phyloP scores from a whole-genome alignment of 2,329 filamentous ascomycete genomes.

The Epichloe gansuensis region DNA sequence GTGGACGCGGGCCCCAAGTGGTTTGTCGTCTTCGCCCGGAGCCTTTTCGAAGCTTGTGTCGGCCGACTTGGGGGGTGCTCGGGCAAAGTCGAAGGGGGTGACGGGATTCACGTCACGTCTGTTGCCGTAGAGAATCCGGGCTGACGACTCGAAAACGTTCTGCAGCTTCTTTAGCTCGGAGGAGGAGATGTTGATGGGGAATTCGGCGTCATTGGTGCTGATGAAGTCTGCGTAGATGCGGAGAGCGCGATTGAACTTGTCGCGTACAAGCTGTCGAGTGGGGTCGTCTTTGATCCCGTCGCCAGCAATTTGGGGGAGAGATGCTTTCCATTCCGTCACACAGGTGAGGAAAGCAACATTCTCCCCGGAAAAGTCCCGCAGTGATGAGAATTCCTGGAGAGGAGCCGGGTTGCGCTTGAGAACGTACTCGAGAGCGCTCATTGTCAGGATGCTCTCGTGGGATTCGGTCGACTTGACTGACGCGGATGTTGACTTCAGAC shows the following conservation, averaged over 20 bases:
- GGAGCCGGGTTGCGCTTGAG: constrained; percentile 45
- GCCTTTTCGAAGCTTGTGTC: neutral
- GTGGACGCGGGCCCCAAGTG: constrained; percentile 8
- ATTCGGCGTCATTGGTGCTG: constrained; percentile 44
- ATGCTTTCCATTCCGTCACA: constrained; percentile 42
- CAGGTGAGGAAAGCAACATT: constrained; percentile 54
- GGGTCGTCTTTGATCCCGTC: constrained; percentile 11
- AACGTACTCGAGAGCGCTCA: constrained; percentile 49
- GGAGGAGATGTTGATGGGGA: constrained; percentile 52
- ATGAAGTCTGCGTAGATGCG: constrained; percentile 50
- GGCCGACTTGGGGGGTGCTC: neutral
- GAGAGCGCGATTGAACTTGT: constrained; percentile 44
- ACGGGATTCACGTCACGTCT: constrained; percentile 22
- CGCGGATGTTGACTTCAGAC: constrained; percentile 21
- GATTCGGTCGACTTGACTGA: constrained; percentile 12
- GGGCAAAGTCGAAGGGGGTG: constrained; percentile 22
- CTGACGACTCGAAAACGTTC: constrained; percentile 39
- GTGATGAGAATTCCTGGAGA: constrained; percentile 50
- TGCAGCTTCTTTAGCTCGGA: constrained; percentile 37
- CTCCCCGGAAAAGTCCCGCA: constrained; percentile 56
- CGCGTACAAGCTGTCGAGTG: constrained; percentile 22
- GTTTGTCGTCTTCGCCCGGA: neutral
- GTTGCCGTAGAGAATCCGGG: constrained; percentile 28
- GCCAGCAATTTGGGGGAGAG: constrained; percentile 14
- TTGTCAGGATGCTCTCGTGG: constrained; percentile 37